phyloP scores from a whole-genome alignment of 352 stramenopile species.

The Phytophthora pisi region DNA sequence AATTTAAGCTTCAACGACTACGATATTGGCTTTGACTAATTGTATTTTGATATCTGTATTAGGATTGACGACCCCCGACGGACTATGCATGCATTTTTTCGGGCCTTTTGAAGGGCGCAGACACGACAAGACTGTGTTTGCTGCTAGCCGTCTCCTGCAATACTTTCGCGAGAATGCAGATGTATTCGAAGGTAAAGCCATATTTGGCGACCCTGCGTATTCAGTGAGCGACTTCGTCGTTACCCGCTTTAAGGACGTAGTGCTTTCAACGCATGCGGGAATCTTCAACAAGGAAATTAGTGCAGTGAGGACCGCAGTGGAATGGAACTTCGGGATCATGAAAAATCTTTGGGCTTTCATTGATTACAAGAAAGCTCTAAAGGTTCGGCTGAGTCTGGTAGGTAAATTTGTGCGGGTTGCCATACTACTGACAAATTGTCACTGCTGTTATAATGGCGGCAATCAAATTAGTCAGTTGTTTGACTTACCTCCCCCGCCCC shows the following conservation, averaged over 20 bases:
- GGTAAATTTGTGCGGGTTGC: background rate
- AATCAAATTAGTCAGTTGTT: background rate
- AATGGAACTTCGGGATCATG: background rate
- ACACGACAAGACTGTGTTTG: background rate
- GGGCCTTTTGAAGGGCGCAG: background rate
- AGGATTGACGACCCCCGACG: background rate
- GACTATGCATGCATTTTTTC: background rate
- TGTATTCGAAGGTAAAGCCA: background rate
- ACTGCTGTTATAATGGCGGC: slow-evolving; percentile 1
- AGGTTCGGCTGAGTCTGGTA: background rate
- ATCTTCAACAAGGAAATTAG: background rate
- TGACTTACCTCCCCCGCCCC: background rate
- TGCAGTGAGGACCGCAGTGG: background rate
- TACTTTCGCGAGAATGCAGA: slow-evolving; percentile 1
- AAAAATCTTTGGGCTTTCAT: background rate
- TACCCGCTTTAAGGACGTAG: background rate
- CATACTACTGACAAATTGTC: background rate
- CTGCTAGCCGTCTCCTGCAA: background rate
- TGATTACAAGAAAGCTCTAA: background rate
- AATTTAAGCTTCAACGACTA: too few relatives aligned
- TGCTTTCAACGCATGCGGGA: background rate
- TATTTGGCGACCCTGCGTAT: slow-evolving; percentile 1
- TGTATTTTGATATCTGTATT: too few relatives aligned
- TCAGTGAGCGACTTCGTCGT: background rate
- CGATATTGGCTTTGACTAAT: too few relatives aligned